Percentiles rank a stretch among this genome's conserved stretches.
Conservation (phyloP, 306 rosid genomes). For the Cicer cuneatum region DNA sequence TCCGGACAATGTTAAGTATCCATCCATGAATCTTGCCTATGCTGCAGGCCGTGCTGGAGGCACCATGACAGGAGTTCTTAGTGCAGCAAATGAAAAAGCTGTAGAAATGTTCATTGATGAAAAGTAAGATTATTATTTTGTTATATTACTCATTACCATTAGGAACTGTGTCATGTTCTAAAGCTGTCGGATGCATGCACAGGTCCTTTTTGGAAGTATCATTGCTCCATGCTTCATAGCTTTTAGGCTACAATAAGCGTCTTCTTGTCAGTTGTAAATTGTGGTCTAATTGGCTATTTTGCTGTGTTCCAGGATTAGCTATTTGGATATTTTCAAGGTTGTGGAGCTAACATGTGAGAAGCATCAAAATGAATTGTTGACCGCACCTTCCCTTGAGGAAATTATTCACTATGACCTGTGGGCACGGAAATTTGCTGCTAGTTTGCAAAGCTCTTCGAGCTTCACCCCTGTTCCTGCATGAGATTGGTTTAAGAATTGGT, state of each 20-base stretch:
- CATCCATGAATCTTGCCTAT: slow-evolving; percentile 95
- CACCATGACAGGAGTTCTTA: slow-evolving; percentile 98
- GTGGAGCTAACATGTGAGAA: slow-evolving; percentile 91
- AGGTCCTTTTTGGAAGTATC: background rate
- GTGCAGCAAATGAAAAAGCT: slow-evolving; percentile 99
- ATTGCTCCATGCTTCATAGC: background rate
- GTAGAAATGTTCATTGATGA: slow-evolving; percentile 94
- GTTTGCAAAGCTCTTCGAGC: slow-evolving; percentile 55
- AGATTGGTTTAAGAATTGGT: slow-evolving; percentile 30
- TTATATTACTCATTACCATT: background rate
- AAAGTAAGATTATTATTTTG: slow-evolving; percentile 59
- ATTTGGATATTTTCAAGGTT: slow-evolving; percentile 90
- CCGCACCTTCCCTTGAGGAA: slow-evolving; percentile 90
- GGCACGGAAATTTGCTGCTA: slow-evolving; percentile 86
- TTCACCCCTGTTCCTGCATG: slow-evolving; percentile 68
- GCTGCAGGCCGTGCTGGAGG: slow-evolving; percentile 99
- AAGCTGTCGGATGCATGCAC: background rate
- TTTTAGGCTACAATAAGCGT: background rate
- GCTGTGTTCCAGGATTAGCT: slow-evolving; percentile 69
- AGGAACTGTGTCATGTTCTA: slow-evolving; percentile 22
- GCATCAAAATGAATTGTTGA: slow-evolving; percentile 68
- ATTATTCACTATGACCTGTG: slow-evolving; percentile 84
- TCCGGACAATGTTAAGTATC: slow-evolving; percentile 94
- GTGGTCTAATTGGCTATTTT: slow-evolving; percentile 17
- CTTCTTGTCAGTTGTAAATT: background rate